phyloP scores from a whole-genome alignment of 306 rosid species.

The Quillaja saponaria region DNA sequence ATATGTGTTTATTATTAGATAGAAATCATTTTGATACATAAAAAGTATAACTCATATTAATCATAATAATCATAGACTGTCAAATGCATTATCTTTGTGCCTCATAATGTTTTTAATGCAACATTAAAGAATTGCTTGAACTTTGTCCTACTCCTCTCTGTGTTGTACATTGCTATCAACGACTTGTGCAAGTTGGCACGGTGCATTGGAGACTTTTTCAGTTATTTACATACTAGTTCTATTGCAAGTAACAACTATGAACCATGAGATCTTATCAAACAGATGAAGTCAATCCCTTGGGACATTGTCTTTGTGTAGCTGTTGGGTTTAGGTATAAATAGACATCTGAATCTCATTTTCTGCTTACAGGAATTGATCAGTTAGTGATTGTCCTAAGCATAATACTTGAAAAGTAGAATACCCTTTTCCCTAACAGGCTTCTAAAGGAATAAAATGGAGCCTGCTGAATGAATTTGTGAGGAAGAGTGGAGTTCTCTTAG shows the following conservation, averaged over 20 bases:
- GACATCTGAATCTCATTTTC: slow-evolving; percentile 12
- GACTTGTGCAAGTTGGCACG: slow-evolving; percentile 25
- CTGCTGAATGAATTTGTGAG: slow-evolving; percentile 45
- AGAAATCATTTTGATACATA: too few relatives aligned
- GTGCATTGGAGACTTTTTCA: slow-evolving; percentile 14
- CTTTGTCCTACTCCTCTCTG: slow-evolving; percentile 12
- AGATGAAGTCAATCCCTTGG: slow-evolving; percentile 34
- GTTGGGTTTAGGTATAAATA: slow-evolving; percentile 43
- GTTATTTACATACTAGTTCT: slow-evolving; percentile 33
- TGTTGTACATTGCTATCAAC: slow-evolving; percentile 30
- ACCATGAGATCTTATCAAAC: slow-evolving; percentile 29
- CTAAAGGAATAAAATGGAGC: slow-evolving; percentile 44
- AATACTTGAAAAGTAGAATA: slow-evolving; percentile 3
- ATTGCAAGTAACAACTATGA: slow-evolving; percentile 32
- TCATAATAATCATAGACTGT: too few relatives aligned
- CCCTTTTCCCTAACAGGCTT: neutral
- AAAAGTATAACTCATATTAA: too few relatives aligned
- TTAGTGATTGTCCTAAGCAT: slow-evolving; percentile 27
- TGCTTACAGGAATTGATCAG: slow-evolving; percentile 29
- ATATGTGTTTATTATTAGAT: too few relatives aligned
- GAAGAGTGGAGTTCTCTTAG: slow-evolving; percentile 63
- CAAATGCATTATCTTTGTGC: too few relatives aligned
- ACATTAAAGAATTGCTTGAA: slow-evolving; percentile 11
- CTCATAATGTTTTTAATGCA: slow-evolving; percentile 15
- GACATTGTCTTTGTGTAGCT: slow-evolving; percentile 21